These are phyloP conservation scores for Sphagnum magellanicum DNA, from an alignment of 228 moss, liverwort and hornwort genomes.

Conservation along the genomic window DNA sequence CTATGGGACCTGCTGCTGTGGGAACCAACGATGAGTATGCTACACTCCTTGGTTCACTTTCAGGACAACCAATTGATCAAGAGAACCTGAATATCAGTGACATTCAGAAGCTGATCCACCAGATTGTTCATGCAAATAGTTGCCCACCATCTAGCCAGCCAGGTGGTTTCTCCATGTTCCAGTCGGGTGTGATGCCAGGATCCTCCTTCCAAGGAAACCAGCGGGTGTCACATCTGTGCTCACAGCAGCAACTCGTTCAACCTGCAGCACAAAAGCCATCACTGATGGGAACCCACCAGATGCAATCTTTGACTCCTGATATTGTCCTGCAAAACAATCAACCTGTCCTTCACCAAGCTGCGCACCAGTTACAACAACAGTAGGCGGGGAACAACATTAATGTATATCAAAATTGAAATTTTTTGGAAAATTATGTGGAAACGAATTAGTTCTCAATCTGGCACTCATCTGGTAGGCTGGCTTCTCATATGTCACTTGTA, in stretches of 20 bases:
- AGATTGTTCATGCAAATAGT: conserved; percentile 53
- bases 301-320: conserved; percentile 17
- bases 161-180: conserved; percentile 51
- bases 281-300: conserved; percentile 10
- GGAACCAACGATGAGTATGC: conserved; percentile 52
- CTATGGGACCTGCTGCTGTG: conserved; percentile 36
- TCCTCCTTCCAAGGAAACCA: conserved; percentile 25
- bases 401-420: too few relatives aligned
- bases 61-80: conserved; percentile 48
- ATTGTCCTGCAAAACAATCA: conserved; percentile 18
- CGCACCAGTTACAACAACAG: conserved; percentile 46
- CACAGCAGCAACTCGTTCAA: conserved; percentile 40
- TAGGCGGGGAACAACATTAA: conserved; percentile 1
- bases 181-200: conserved; percentile 39
- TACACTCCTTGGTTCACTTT: conserved; percentile 40
- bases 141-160: conserved; percentile 32
- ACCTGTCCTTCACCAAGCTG: conserved; percentile 50
- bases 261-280: conserved; percentile 15
- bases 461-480: too few relatives aligned
- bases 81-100: conserved; percentile 36
- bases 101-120: conserved; percentile 59
- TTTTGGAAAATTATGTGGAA: too few relatives aligned
- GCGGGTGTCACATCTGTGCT: conserved; percentile 13
- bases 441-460: too few relatives aligned
- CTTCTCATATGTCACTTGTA: too few relatives aligned